A percentile compares a stretch with the other conserved stretches of the same genome.
These are phyloP conservation scores for Monoraphidium neglectum DNA, from an alignment of 139 green algal genomes.

Conservation along the genomic window DNA sequence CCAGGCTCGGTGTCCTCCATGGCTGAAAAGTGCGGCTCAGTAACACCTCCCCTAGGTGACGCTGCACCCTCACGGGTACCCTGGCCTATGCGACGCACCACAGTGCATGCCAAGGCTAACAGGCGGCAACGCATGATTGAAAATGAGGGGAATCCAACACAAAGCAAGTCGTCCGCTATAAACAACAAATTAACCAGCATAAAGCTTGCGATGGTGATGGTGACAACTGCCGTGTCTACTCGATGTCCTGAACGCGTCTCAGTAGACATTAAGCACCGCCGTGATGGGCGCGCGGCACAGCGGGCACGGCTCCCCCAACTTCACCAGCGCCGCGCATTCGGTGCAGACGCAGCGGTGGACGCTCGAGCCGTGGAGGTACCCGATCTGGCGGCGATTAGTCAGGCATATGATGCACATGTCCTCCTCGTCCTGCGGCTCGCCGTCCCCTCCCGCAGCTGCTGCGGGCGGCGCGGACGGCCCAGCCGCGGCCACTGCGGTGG, in stretches of 20 bases:
- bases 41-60: too few relatives aligned
- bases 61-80: too few relatives aligned
- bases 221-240: too few relatives aligned
- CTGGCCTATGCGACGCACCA: too few relatives aligned
- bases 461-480: background rate
- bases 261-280: conserved; percentile 38
- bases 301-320: conserved; percentile 15
- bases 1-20: too few relatives aligned
- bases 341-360: conserved; percentile 44
- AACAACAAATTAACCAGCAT: too few relatives aligned
- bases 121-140: too few relatives aligned
- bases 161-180: too few relatives aligned
- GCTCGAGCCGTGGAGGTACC: conserved; percentile 39
- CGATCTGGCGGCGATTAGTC: conserved; percentile 14
- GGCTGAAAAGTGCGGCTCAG: too few relatives aligned
- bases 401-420: conserved; percentile 44
- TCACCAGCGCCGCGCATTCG: conserved; percentile 24
- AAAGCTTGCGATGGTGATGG: too few relatives aligned
- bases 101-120: too few relatives aligned
- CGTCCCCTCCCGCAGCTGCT: background rate
- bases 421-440: conserved; percentile 4
- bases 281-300: conserved; percentile 37
- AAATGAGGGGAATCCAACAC: too few relatives aligned
- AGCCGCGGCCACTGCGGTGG: background rate
- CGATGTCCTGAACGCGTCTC: background rate